phyloP scores from a whole-genome alignment of 352 stramenopile genomes.

The Pythium oligandrum region DNA sequence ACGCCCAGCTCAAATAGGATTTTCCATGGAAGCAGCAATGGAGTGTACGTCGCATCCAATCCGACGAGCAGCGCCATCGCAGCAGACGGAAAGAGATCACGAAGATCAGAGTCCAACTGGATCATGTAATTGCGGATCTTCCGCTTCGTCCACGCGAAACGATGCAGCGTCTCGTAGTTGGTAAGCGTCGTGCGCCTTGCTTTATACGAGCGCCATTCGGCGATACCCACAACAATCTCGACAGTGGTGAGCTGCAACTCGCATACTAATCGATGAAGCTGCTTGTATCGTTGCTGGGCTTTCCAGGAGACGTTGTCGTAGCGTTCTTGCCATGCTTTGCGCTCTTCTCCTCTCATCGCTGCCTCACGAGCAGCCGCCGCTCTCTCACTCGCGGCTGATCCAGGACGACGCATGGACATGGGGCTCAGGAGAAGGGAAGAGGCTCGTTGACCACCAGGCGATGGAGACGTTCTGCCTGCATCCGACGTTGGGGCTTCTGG shows the following conservation, averaged over 20 bases:
- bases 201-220: constrained; percentile 34
- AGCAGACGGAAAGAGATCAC: constrained; percentile 32
- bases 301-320: constrained; percentile 2
- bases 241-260: constrained; percentile 29
- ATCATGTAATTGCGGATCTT: constrained; percentile 43
- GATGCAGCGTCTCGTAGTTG: constrained; percentile 38
- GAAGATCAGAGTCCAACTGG: constrained; percentile 36
- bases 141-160: constrained; percentile 38
- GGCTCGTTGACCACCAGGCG: not conserved
- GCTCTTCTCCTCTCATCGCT: not conserved
- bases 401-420: not conserved
- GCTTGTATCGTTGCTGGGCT: constrained; percentile 20
- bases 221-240: constrained; percentile 33
- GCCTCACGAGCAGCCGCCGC: not conserved
- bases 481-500: not conserved
- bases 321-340: constrained; percentile 1
- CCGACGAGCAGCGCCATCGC: constrained; percentile 31
- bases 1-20: constrained; percentile 16
- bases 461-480: not conserved
- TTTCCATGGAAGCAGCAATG: constrained; percentile 31
- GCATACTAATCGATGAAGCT: constrained; percentile 25
- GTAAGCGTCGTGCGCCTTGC: constrained; percentile 21
- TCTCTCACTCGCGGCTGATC: not conserved
- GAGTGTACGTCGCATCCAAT: constrained; percentile 29
- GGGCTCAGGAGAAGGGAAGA: not conserved